Evolutionary conservation across 148 eudicot species (phyloP).

Genomic region (Chenopodium suecicum): DNA sequence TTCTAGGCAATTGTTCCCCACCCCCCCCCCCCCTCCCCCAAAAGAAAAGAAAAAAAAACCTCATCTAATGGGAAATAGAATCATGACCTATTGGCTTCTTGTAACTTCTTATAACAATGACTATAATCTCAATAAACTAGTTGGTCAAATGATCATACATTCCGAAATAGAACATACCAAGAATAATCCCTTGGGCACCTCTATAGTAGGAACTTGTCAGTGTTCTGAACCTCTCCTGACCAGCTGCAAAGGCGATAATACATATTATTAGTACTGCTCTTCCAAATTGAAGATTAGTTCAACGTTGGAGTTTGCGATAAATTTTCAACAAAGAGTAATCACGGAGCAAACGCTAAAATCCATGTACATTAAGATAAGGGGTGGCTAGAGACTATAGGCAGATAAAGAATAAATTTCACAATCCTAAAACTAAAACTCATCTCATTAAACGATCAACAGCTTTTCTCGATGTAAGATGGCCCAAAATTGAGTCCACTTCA

Average conservation of each 20-base stretch:
- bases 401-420: background rate
- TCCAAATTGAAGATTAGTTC: background rate
- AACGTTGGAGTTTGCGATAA: background rate
- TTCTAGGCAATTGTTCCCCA: no score
- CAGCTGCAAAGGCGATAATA: constrained; percentile 66
- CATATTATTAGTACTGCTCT: constrained; percentile 2
- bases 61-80: background rate
- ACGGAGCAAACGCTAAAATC: no score
- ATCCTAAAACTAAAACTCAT: no score
- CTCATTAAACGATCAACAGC: no score
- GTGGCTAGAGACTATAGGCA: background rate
- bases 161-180: constrained; percentile 51
- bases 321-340: background rate
- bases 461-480: no score
- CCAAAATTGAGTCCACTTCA: no score
- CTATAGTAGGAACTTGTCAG: constrained; percentile 91
- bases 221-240: constrained; percentile 97
- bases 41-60: no score
- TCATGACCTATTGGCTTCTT: background rate
- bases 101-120: background rate
- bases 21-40: no score
- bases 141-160: background rate
- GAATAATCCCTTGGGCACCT: constrained; percentile 94
- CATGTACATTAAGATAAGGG: background rate
- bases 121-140: background rate